Base-by-base conservation (phyloP, 352 stramenopile genomes). In the Globisporangium yorkense region DNA sequence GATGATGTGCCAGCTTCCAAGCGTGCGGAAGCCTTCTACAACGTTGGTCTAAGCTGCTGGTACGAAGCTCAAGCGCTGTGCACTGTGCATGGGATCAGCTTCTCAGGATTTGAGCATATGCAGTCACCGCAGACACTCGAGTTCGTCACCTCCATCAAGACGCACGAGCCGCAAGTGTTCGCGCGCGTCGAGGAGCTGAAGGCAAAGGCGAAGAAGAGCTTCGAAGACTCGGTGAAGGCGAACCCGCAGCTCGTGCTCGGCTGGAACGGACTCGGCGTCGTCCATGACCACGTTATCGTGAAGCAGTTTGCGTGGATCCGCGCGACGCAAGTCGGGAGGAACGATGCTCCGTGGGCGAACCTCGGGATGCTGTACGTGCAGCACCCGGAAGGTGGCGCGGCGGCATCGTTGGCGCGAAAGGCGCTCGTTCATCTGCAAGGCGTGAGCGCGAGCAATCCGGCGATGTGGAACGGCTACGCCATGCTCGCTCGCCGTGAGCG, bases 391-490 rank as follows among this genome's bases (percentile, higher is more conserved):
- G 10, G n/a, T 8, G 24, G 35, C 15, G 39, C 61, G 35, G 50
- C 66, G 37, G 57, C 72, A 8, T 67, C 72, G 13, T 54, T 93
- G 44, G 82, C 86, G 9, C 84, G 88, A 51, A 82, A 87, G 27
- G 80, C 81, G 15, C 86, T 96, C 39, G 66, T 94, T n/a, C 80
- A 91, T 40, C 57, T 96, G 13, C 84, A 96, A 51, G 81, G 76
- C 9, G 75, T 96, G 16, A 94, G 92, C 51, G 62, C 84, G 16
- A 82, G 83, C 64, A 92, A 92, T 45, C 79, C 82, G 0, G 75
- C 77, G 13, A 94, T 96, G 84, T 96, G 86, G 86, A 90, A 87
- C 54, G 86, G 84, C 13, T 92, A 96, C 66, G 82, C 77, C 2
- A 83, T 96, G 69, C 59, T 96, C 16, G 77, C 78, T 65, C 72